Evolutionary conservation across 352 stramenopile genomes (phyloP), one percentile per base, ranked within the genome.

Genomic region (Phytophthora chlamydospora): DNA sequence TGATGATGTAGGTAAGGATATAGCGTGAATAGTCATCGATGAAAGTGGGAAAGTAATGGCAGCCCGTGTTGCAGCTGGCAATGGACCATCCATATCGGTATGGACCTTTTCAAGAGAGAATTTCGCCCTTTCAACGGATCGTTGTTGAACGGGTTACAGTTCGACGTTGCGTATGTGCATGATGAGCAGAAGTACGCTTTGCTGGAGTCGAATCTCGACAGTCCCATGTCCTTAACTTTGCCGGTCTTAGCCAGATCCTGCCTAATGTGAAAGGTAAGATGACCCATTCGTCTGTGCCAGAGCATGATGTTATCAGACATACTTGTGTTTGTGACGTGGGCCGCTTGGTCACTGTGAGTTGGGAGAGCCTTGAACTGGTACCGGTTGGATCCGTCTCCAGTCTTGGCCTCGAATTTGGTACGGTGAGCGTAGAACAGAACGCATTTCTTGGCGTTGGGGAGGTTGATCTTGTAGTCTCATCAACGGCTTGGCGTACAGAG

Each of bases 361-460:
- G 49, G 49, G 13, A 29, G 8, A 10, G 31, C 56, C 13, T 46
- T 38, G 45, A 58, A 58, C 56, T 64, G 38, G 36, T 64, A 64
- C 11, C 56, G 43, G 36, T 14, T 32, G 12, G n/a, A n/a, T 39
- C 16, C 3, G 57, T 31, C n/a, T 33, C 38, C 36, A 50, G 32
- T 47, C 19, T 57, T 57, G 40, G 45, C 56, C 36, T 58, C 45
- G 14, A 57, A 51, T n/a, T 58, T 64, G 29, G 7, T 39, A 11
- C 46, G 16, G 17, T 63, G 17, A 36, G 45, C 46, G 45, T 46
- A 57, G 35, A 51, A 64, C 14, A 64, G 31, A 2, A 51, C 17
- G 10, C 44, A 67, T 14, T 60, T 62, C 58, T 67, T 67, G 35
- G 58, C 42, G 24, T 42, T 63, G 14, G 48, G 58, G 7, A 66